phyloP scores from a whole-genome alignment of 257 asterid species.

The Salvia hispanica region DNA sequence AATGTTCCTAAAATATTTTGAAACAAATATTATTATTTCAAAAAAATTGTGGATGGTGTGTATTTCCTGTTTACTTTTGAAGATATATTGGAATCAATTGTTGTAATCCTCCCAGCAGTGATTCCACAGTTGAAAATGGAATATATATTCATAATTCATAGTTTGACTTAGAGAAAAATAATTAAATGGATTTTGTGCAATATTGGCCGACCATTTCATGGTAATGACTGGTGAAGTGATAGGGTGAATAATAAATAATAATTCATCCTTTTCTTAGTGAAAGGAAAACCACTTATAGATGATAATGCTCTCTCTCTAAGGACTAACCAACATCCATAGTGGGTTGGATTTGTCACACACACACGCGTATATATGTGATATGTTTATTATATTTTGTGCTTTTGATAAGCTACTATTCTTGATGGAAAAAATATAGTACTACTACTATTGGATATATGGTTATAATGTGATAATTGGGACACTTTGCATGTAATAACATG shows the following conservation, averaged over 20 bases:
- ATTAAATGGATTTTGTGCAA: constrained; percentile 28
- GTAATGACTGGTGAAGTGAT: constrained; percentile 39
- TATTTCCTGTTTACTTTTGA: background rate
- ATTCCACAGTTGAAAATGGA: constrained; percentile 33
- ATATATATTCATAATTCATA: constrained; percentile 35
- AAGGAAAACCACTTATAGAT: constrained; percentile 25
- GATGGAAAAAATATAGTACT: background rate
- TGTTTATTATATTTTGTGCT: background rate
- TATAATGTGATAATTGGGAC: background rate
- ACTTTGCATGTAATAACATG: background rate
- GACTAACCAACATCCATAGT: constrained; percentile 41
- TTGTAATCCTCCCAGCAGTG: constrained; percentile 27
- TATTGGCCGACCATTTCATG: constrained; percentile 44
- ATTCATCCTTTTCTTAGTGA: constrained; percentile 22
- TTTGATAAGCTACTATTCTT: background rate
- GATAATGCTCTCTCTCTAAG: constrained; percentile 31
- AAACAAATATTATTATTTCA: background rate
- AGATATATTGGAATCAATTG: constrained; percentile 33
- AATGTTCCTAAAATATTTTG: constrained; percentile 1
- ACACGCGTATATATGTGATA: too few relatives aligned
- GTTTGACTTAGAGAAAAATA: constrained; percentile 24
- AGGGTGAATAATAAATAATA: constrained; percentile 19
- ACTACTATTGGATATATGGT: background rate
- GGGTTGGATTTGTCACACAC: constrained; percentile 27
- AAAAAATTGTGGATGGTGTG: constrained; percentile 22